Evolutionary conservation across 768 basidiomycete species (phyloP), one percentile per base, ranked within the genome.

Genomic region (Russula sp.): DNA sequence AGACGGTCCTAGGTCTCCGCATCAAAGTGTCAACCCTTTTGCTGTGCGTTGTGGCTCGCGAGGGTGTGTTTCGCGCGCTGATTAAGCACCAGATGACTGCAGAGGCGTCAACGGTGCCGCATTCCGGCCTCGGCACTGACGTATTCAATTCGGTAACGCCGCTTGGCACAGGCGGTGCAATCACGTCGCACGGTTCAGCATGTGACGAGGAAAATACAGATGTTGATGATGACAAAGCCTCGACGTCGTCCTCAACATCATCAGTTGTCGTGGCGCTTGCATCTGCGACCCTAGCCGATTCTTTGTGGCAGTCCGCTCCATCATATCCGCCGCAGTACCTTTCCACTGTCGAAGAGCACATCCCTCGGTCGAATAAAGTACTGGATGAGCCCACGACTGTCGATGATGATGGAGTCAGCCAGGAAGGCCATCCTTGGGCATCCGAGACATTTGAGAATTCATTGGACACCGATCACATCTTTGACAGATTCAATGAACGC

Each of bases 371-470:
- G 71, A 47, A 85, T 78, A 64, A 67, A 78, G 0, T 74, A 78
- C 1, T 69, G 78, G 2, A 51, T 47, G 76, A 72, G 16, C 69
- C 54, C 8, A 64, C 69, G 6, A 73, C 78, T 10, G 77, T 78
- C 32, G 73, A 69, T 22, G 75, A 75, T 25, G 74, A 77, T 46
- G 74, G 65, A 16, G 66, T 70, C 52, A 78, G 73, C 67, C 74
- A 74, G 32, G 74, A 81, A 59, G 79, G 81, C 65, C 73, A 78
- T 22, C 75, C 74, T 16, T 89, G 86, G 91, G 72, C 77, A 11
- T 74, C 81, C 6, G 93, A 96, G 71, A 76, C 80, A 20, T 96
- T 91, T 70, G 93, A 94, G 73, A 86, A 88, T 69, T 87, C 88
- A 14, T 69, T 88, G 51, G 78, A 87, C 48, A 78, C 90, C 46